Evolutionary conservation across 2,329 filamentous ascomycete species (phyloP), one percentile per base, ranked within the genome.

Genomic region (Bipolaris cookei): DNA sequence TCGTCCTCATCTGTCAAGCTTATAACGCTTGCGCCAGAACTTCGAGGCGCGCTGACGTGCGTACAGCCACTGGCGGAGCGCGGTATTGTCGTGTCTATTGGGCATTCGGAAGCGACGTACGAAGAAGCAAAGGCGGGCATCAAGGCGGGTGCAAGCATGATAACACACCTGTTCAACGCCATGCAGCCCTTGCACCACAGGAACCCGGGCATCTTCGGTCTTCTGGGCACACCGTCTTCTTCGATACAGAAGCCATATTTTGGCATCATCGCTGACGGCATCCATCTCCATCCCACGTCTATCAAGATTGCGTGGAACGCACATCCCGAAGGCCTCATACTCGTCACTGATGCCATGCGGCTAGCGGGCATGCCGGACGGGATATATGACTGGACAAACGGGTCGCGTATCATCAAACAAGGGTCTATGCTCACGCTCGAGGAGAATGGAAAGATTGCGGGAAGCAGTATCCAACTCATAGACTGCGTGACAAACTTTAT

Each of bases 321-420:
- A 0, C 91, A 97, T 70, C 92, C 91, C 0, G 84, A 88, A 4
- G 93, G 93, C 0, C 88, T 95, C 69, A 90, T 97, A 58, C 85
- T 97, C 5, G 92, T 97, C 42, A 97, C 93, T 0, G 93, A 97
- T 76, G 92, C 92, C 4, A 96, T 96, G 91, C 88, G 91, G 65
- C 83, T 96, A 14, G 88, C 91, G 18, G 93, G 93, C 0, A 81
- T 96, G 51, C 89, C 90, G 0, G 92, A 97, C 68, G 93, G 93
- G 3, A 83, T 86, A 2, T 96, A 97, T 72, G 85, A 89, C 61
- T 96, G 92, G 91, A 93, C 88, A 4, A 96, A 97, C 55, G 84
- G 84, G 38, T 84, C 86, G 53, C 78, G 82, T 18, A 86, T 86
- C 62, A 77, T 90, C 58, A 94, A 94, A 79, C 85, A 84, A 48